These are phyloP conservation scores for Petunia secreta DNA, from an alignment of 257 asterid genomes.

Conservation along the genomic window DNA sequence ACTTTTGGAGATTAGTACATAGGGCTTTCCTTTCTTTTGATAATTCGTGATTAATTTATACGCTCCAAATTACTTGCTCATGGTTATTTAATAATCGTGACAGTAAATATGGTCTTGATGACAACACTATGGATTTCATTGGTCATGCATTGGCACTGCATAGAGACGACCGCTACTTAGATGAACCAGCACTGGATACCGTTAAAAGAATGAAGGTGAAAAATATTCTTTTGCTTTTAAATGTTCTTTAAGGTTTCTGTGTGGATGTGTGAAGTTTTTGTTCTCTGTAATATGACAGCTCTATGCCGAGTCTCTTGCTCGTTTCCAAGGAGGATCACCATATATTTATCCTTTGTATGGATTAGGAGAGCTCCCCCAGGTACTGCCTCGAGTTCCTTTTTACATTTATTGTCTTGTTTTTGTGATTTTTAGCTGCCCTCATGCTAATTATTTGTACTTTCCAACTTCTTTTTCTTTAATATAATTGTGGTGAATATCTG, in stretches of 20 bases:
- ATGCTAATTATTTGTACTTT: neutral
- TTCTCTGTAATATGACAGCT: constrained; percentile 51
- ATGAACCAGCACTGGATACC: constrained; percentile 87
- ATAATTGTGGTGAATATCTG: constrained; percentile 16
- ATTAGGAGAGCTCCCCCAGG: constrained; percentile 99
- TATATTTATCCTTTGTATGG: constrained; percentile 96
- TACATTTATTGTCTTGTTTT: neutral
- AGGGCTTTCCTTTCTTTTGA: neutral
- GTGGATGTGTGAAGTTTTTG: constrained; percentile 21
- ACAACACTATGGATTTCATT: constrained; percentile 86
- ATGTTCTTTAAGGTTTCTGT: neutral
- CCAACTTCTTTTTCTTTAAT: neutral
- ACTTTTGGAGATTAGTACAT: neutral
- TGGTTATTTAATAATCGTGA: constrained; percentile 18
- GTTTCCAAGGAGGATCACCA: constrained; percentile 98
- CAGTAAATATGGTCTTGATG: constrained; percentile 95
- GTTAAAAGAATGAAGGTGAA: constrained; percentile 91
- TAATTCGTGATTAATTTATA: neutral
- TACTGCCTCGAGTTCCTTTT: constrained; percentile 30
- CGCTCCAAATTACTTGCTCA: neutral
- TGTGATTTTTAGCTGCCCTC: constrained; percentile 10
- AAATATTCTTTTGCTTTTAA: neutral
- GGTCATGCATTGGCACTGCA: constrained; percentile 95
- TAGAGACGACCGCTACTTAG: constrained; percentile 80
- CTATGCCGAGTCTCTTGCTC: constrained; percentile 85